Percentiles rank a stretch among this genome's conserved stretches.
Evolutionary conservation across 2,329 filamentous ascomycete species (phyloP).

Genomic region (Eurotiales sp.): DNA sequence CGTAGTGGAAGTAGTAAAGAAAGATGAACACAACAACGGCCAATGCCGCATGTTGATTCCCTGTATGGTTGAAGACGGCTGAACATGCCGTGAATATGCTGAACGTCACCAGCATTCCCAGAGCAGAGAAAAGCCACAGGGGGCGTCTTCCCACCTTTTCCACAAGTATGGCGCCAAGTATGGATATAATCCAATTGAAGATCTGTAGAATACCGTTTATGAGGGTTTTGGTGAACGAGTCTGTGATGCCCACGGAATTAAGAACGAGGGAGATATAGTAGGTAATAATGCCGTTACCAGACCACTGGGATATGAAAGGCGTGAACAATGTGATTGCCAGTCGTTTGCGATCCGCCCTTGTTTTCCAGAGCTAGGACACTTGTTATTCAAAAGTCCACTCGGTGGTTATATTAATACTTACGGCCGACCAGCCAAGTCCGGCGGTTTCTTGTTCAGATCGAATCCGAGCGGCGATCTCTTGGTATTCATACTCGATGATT

Average conservation of each 20-base stretch:
- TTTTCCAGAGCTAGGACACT: too few species aligned
- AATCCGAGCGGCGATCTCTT: conserved; percentile 30
- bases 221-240: conserved; percentile 32
- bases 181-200: conserved; percentile 17
- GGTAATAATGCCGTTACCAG: too few species aligned
- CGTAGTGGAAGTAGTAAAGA: conserved; percentile 11
- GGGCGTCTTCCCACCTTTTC: not conserved
- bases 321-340: too few species aligned
- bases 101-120: not conserved
- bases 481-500: conserved; percentile 32
- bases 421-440: too few species aligned
- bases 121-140: not conserved
- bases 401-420: too few species aligned
- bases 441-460: too few species aligned
- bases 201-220: conserved; percentile 37
- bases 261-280: conserved; percentile 41
- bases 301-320: too few species aligned
- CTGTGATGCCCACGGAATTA: conserved; percentile 35
- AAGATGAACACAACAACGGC: conserved; percentile 13
- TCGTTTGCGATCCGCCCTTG: too few species aligned
- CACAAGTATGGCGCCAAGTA: not conserved
- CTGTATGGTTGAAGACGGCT: conserved; percentile 16
- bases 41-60: not conserved
- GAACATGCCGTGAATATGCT: conserved; percentile 17
- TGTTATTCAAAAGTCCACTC: too few species aligned